Percentiles rank a stretch among this genome's conserved stretches.
phyloP scores from a whole-genome alignment of 2,329 filamentous ascomycete genomes.

The Arachnopeziza araneosa region DNA sequence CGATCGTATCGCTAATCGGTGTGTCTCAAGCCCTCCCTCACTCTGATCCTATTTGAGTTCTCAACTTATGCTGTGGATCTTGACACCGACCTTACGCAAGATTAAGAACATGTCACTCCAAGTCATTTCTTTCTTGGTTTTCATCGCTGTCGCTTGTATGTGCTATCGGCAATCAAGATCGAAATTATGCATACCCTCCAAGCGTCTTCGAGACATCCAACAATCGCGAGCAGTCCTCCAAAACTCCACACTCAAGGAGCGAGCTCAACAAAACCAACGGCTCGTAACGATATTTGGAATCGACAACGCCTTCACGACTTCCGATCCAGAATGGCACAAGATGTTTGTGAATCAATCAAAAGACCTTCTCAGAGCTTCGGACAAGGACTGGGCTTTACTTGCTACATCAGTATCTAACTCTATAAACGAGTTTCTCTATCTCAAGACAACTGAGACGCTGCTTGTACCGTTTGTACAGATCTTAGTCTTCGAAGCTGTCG shows the following conservation, averaged over 20 bases:
- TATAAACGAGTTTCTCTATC: not conserved
- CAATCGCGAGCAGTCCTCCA: not conserved
- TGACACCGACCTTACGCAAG: not conserved
- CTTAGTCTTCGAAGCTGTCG: slow-evolving; percentile 8
- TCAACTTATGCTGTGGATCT: not conserved
- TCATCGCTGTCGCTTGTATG: not conserved
- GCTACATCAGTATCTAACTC: not conserved
- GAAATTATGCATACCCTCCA: not conserved
- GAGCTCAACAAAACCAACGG: slow-evolving; percentile 11
- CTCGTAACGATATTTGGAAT: slow-evolving; percentile 12
- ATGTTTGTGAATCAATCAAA: not conserved
- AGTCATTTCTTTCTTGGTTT: not conserved
- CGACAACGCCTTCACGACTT: slow-evolving; percentile 17
- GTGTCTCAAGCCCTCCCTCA: not conserved
- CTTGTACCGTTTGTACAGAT: slow-evolving; percentile 7
- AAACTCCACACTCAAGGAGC: not conserved
- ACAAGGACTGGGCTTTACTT: not conserved
- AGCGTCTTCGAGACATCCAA: not conserved
- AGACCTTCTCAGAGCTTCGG: not conserved
- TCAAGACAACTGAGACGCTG: not conserved
- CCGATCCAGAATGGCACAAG: not conserved
- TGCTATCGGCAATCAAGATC: not conserved
- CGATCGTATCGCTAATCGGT: not conserved
- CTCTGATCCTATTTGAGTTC: not conserved
- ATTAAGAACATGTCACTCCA: not conserved